Evolutionary conservation across 2,329 filamentous ascomycete species (phyloP).

Genomic region (Aspergillus nomiae): DNA sequence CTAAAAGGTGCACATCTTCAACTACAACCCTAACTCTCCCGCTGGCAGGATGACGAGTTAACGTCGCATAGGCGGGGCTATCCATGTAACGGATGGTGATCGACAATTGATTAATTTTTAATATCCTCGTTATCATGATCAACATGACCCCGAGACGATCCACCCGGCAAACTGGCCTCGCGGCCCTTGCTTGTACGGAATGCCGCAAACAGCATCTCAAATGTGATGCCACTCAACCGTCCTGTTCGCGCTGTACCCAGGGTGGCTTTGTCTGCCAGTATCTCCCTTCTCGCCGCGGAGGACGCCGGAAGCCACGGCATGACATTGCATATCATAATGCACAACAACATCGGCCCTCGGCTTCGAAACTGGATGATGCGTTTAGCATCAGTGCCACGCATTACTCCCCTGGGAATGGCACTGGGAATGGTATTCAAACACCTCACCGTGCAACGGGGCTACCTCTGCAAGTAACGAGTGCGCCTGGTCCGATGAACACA

Average conservation of each 20-base stretch:
- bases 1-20: not conserved
- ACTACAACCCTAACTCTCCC: not conserved
- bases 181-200: conserved; percentile 47
- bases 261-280: conserved; percentile 66
- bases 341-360: not conserved
- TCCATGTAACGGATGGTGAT: not conserved
- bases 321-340: conserved; percentile 6
- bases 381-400: conserved; percentile 2
- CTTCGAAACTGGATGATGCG: conserved; percentile 5
- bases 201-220: conserved; percentile 67
- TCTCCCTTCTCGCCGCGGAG: conserved; percentile 68
- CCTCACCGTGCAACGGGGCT: not conserved
- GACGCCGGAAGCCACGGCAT: conserved; percentile 43
- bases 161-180: conserved; percentile 21
- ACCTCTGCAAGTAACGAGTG: not conserved
- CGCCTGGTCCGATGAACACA: conserved; percentile 20
- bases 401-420: not conserved
- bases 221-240: conserved; percentile 67
- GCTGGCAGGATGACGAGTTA: not conserved
- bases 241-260: conserved; percentile 64
- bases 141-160: conserved; percentile 11
- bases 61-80: not conserved
- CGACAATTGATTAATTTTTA: not conserved
- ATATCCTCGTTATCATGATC: not conserved
- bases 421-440: not conserved